These are phyloP conservation scores for Incumbomyces lentus DNA, from an alignment of 2,329 filamentous ascomycete genomes.

Conservation along the genomic window DNA sequence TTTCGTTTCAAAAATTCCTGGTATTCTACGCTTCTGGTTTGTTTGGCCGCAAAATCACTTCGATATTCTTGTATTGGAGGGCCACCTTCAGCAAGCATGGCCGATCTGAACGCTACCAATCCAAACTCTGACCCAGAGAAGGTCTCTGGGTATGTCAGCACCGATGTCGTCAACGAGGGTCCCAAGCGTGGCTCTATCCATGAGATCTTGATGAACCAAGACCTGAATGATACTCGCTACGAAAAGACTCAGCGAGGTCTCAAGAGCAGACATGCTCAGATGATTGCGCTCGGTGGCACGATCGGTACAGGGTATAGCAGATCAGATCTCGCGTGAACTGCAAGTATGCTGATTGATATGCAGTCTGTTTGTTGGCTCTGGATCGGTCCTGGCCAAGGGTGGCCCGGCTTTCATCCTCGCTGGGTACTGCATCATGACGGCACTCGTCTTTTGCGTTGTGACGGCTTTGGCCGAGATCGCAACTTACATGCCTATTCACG, in stretches of 20 bases:
- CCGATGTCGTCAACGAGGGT: neutral
- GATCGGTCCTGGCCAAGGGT: constrained; percentile 13
- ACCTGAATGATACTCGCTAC: constrained; percentile 33
- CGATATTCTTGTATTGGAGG: too few relatives aligned
- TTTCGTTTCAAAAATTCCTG: too few relatives aligned
- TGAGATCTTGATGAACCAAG: constrained; percentile 28
- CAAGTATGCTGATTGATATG: neutral
- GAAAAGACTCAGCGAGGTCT: constrained; percentile 31
- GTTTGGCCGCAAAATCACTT: too few relatives aligned
- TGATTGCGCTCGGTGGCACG: constrained; percentile 23
- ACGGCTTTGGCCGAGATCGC: constrained; percentile 33
- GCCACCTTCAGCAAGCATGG: neutral
- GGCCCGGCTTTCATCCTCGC: constrained; percentile 20
- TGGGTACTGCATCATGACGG: constrained; percentile 29
- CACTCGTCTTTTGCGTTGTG: constrained; percentile 39
- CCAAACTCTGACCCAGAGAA: constrained; percentile 12
- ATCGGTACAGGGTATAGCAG: constrained; percentile 17
- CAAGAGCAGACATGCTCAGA: constrained; percentile 33
- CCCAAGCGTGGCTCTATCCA: constrained; percentile 10
- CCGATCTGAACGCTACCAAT: constrained; percentile 6
- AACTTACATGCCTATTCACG: constrained; percentile 35
- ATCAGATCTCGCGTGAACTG: neutral
- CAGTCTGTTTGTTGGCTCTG: constrained; percentile 19
- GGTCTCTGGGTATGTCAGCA: constrained; percentile 8
- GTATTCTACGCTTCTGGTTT: too few relatives aligned